A percentile compares a stretch with the other conserved stretches of the same genome.
These are phyloP conservation scores for Paraconiothyrium brasiliense DNA, from an alignment of 2,329 filamentous ascomycete genomes.

Conservation along the genomic window DNA sequence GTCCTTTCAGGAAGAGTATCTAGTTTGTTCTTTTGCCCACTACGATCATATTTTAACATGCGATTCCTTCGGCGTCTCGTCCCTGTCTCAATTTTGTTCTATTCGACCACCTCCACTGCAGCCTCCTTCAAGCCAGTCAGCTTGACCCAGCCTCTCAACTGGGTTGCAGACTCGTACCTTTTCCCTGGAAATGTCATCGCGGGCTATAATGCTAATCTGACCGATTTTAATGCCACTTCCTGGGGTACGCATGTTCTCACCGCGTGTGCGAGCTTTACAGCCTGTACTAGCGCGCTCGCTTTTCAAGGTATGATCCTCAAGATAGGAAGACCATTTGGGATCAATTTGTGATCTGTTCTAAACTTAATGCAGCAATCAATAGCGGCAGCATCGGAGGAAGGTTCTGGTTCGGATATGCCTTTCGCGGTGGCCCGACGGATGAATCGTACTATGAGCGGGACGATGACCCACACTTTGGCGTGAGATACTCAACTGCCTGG, in stretches of 20 bases:
- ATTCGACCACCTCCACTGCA: not conserved
- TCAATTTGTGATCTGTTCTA: not conserved
- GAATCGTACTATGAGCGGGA: slow-evolving; percentile 3
- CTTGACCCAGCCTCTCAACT: not conserved
- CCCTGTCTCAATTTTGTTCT: not conserved
- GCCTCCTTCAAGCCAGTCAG: not conserved
- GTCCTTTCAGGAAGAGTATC: too few species aligned
- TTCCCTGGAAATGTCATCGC: slow-evolving; percentile 1
- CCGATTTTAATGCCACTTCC: not conserved
- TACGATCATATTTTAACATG: not conserved
- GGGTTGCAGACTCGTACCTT: not conserved
- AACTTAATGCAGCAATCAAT: not conserved
- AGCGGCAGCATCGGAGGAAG: slow-evolving; percentile 3
- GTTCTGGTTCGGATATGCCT: slow-evolving; percentile 7
- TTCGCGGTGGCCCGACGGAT: not conserved
- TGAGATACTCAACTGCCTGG: not conserved
- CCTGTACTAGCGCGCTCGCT: not conserved
- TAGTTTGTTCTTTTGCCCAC: too few species aligned
- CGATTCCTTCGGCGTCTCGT: too few species aligned
- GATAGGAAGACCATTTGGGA: not conserved
- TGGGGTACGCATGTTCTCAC: not conserved
- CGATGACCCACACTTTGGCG: not conserved
- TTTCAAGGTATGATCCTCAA: not conserved
- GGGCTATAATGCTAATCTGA: not conserved
- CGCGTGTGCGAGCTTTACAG: not conserved